Percentiles rank a stretch among this genome's conserved stretches.
phyloP scores from a whole-genome alignment of 495 filamentous ascomycete genomes.

The Penicillium robsamsonii region DNA sequence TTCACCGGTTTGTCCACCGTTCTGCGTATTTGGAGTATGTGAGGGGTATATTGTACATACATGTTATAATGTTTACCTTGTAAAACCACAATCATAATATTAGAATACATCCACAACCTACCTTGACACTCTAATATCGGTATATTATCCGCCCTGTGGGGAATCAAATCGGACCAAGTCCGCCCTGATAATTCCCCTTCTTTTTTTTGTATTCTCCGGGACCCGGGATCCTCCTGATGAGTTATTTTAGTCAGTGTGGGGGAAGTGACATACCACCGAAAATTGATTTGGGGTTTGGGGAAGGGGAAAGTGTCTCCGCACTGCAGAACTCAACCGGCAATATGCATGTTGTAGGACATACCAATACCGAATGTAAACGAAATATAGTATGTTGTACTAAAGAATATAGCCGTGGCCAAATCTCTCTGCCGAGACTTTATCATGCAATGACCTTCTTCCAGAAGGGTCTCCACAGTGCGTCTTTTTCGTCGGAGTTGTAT shows the following conservation, averaged over 20 bases:
- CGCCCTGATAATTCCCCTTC: not conserved
- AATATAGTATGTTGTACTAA: not conserved
- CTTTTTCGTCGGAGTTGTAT: slow-evolving; percentile 29
- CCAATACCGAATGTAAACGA: not conserved
- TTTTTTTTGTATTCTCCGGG: slow-evolving; percentile 6
- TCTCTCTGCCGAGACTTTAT: not conserved
- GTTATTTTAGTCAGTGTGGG: slow-evolving; percentile 7
- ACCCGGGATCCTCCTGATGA: slow-evolving; percentile 8
- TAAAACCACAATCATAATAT: too few relatives aligned
- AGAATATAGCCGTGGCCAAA: not conserved
- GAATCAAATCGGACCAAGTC: slow-evolving; percentile 23
- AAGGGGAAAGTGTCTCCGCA: not conserved
- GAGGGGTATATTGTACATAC: not conserved
- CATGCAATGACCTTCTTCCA: slow-evolving; percentile 7
- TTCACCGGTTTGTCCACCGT: not conserved
- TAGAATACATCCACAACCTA: too few relatives aligned
- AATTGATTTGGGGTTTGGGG: not conserved
- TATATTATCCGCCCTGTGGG: slow-evolving; percentile 2
- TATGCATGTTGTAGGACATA: not conserved
- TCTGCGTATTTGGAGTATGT: not conserved
- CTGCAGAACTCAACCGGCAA: not conserved
- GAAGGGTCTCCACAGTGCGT: slow-evolving; percentile 28
- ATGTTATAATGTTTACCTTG: too few relatives aligned
- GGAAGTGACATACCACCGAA: not conserved
- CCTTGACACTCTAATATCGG: not conserved